Evolutionary conservation across 495 filamentous ascomycete genomes (phyloP).

Genomic region (Cryomyces antarcticus): DNA sequence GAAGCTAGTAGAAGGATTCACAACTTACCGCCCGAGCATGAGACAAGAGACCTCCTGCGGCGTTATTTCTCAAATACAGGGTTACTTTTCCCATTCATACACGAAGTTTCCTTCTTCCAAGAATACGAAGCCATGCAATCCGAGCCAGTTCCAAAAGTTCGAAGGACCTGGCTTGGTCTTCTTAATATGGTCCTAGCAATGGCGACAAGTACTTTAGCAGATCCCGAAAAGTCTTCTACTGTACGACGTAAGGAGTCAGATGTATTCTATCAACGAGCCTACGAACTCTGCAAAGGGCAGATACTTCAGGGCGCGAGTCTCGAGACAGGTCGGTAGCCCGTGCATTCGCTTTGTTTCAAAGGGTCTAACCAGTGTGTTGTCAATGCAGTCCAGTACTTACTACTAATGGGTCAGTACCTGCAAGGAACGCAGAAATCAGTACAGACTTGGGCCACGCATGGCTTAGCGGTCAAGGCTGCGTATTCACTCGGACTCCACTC

Average conservation of each 20-base stretch:
- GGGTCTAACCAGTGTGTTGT: background rate
- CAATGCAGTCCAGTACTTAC: slow-evolving; percentile 19
- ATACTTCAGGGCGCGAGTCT: slow-evolving; percentile 18
- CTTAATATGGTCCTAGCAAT: slow-evolving; percentile 16
- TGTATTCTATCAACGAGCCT: slow-evolving; percentile 20
- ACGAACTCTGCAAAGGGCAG: slow-evolving; percentile 11
- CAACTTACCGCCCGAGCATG: slow-evolving; percentile 11
- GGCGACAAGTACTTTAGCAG: slow-evolving; percentile 12
- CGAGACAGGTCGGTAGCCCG: slow-evolving; percentile 16
- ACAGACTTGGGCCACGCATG: slow-evolving; percentile 25
- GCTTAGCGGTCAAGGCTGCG: slow-evolving; percentile 22
- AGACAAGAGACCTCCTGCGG: slow-evolving; percentile 13
- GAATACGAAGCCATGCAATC: slow-evolving; percentile 18
- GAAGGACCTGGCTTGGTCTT: slow-evolving; percentile 18
- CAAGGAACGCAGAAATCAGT: slow-evolving; percentile 25
- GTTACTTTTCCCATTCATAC: slow-evolving; percentile 22
- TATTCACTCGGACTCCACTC: slow-evolving; percentile 25
- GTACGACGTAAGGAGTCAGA: slow-evolving; percentile 11
- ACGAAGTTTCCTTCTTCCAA: slow-evolving; percentile 18
- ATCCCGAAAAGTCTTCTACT: background rate
- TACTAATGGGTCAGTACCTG: slow-evolving; percentile 23
- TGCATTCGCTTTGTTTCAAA: background rate
- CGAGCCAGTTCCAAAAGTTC: slow-evolving; percentile 16
- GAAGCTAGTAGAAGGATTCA: no score
- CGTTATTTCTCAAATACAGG: slow-evolving; percentile 24